Base-by-base conservation (phyloP, 768 basidiomycete species). In the Psilocybe cubensis region DNA sequence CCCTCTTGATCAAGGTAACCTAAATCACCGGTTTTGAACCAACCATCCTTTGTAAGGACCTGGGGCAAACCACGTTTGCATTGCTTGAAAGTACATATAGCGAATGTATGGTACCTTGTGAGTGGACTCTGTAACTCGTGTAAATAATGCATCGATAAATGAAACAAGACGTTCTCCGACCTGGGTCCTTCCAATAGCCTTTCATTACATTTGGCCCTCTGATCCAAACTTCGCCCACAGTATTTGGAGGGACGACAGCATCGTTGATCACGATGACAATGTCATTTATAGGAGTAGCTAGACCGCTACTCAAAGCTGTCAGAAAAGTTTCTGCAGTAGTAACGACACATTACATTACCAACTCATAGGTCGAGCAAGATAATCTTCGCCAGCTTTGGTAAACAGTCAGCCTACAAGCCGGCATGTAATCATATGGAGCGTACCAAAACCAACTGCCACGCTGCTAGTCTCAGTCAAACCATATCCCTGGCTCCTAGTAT, bases 141-240 rank as follows among this genome's bases (percentile, higher is more conserved):
- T 43, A n/a, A 44, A 21, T 24, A 28, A 40, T 3, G 9, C 31
- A 38, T 52, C 10, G 29, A 12, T 41, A 31, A 42, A 24, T 20
- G 52, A 45, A 29, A 38, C 20, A 24, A 9, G 3, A 44, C 25
- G 4, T 11, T 25, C 25, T 53, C 69, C 38, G 58, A 77, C 81
- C 81, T 69, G 76, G 78, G 65, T 88, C 85, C 44, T 77, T 70
- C 83, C 83, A 86, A 64, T 87, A 87, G 10, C 76, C 75, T 63
- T 82, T 81, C 84, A 86, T 86, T 46, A 86, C 74, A 67, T 85
- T 83, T 4, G 83, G 82, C 11, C 86, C 85, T 18, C 82, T 80
- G 56, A 83, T 38, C 80, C 80, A 83, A 31, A 83, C 78, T 72
- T 83, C 82, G 38, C 82, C 82, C 27, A 79, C 70, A 38, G 65